These are phyloP conservation scores for Fomitopsis schrenkii DNA, from an alignment of 1,284 basidiomycete species.

Conservation along the genomic window DNA sequence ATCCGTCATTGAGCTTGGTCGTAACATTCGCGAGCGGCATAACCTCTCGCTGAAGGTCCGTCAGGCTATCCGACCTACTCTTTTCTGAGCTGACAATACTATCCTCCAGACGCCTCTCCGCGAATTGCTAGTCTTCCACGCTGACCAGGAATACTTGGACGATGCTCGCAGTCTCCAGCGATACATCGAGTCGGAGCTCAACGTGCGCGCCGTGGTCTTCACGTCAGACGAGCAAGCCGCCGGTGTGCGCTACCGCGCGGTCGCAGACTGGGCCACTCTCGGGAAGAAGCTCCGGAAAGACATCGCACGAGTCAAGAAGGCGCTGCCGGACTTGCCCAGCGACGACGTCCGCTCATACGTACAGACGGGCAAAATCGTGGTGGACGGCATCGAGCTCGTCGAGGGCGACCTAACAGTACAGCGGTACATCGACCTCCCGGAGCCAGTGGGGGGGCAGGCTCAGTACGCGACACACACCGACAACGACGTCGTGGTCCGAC, in stretches of 20 bases:
- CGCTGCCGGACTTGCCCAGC: conserved; percentile 77
- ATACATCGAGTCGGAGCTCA: conserved; percentile 95
- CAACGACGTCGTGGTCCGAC: conserved; percentile 90
- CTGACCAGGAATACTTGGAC: conserved; percentile 78
- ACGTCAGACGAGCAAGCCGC: conserved; percentile 85
- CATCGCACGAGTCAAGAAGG: conserved; percentile 86
- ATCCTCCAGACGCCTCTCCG: conserved; percentile 78
- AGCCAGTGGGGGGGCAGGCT: conserved; percentile 49
- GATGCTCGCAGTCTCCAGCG: conserved; percentile 84
- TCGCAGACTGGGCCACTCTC: conserved; percentile 94
- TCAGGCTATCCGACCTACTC: neutral
- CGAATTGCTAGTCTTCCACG: conserved; percentile 94
- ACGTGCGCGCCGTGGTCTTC: conserved; percentile 88
- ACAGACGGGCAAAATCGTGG: conserved; percentile 71
- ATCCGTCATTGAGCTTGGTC: conserved; percentile 88
- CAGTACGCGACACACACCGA: conserved; percentile 88
- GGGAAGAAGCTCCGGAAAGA: conserved; percentile 96
- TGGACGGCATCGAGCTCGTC: conserved; percentile 89
- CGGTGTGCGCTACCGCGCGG: conserved; percentile 88
- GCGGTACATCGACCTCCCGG: conserved; percentile 83
- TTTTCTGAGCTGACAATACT: neutral
- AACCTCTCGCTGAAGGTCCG: conserved; percentile 87
- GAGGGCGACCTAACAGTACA: conserved; percentile 89
- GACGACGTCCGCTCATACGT: conserved; percentile 84
- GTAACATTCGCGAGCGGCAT: conserved; percentile 87